phyloP scores from a whole-genome alignment of 345 rosid species.

The Euphorbia pulcherrima region DNA sequence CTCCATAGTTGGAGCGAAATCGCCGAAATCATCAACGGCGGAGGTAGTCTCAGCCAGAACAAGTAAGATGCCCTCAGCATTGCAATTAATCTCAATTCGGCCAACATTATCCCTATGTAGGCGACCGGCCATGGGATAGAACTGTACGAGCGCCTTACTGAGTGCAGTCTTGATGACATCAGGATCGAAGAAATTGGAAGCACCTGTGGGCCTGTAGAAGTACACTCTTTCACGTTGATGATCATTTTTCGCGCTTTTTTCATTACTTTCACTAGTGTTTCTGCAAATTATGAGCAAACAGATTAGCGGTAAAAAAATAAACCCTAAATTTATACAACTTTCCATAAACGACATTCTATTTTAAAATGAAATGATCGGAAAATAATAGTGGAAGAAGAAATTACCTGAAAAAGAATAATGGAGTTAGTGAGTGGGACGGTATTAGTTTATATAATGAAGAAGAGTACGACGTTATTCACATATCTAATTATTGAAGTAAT shows the following conservation, averaged over 20 bases:
- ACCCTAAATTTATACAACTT: neutral
- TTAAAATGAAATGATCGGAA: neutral
- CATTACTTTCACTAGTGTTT: neutral
- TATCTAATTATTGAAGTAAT: too few species aligned
- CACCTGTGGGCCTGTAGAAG: slow-evolving; percentile 73
- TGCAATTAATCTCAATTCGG: slow-evolving; percentile 88
- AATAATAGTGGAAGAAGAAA: neutral
- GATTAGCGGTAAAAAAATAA: neutral
- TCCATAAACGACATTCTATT: neutral
- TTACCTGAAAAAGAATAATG: neutral
- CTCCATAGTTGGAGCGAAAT: slow-evolving; percentile 76
- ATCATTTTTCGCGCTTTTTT: slow-evolving; percentile 35
- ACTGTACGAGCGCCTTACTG: slow-evolving; percentile 68
- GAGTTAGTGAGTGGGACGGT: neutral
- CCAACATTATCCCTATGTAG: slow-evolving; percentile 73
- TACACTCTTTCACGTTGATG: slow-evolving; percentile 62
- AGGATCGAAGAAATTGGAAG: slow-evolving; percentile 62
- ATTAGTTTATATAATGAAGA: neutral
- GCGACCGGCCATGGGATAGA: slow-evolving; percentile 97
- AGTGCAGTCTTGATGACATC: slow-evolving; percentile 59
- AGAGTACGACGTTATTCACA: neutral
- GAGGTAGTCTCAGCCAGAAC: slow-evolving; percentile 74
- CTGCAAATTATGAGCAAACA: neutral
- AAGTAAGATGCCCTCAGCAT: slow-evolving; percentile 75
- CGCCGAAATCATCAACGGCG: slow-evolving; percentile 71